These are phyloP conservation scores for Schizochytrium sp. DNA, from an alignment of 108 stramenopile genomes.

Conservation along the genomic window DNA sequence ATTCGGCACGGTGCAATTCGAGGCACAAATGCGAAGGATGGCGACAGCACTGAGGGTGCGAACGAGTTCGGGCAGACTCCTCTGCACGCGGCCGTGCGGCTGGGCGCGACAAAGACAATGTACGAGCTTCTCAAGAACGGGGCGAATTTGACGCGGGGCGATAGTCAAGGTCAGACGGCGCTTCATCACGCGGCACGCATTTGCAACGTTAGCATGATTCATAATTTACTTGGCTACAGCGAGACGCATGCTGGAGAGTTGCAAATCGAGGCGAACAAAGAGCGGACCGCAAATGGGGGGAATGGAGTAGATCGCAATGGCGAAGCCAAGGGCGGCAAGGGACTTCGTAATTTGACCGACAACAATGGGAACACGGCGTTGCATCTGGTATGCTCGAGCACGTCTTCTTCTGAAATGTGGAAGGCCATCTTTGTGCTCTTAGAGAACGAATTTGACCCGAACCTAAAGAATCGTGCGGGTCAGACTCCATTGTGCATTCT, in stretches of 20 bases:
- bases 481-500: not conserved
- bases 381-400: not conserved
- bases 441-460: not conserved
- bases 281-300: not conserved
- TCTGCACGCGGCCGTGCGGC: not conserved
- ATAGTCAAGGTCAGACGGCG: not conserved
- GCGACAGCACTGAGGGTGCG: not conserved
- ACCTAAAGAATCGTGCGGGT: not conserved
- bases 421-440: not conserved
- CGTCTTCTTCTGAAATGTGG: not conserved
- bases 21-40: not conserved
- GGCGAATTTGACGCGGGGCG: not conserved
- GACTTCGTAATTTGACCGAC: not conserved
- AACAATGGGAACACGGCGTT: not conserved
- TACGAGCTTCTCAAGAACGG: not conserved
- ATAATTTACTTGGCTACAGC: not conserved
- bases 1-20: not conserved
- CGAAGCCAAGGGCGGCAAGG: not conserved
- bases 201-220: constrained; percentile 2
- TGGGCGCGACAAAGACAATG: not conserved
- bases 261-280: not conserved
- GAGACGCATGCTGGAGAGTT: not conserved
- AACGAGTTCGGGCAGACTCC: not conserved
- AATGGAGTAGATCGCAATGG: too few relatives aligned
- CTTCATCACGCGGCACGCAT: not conserved